phyloP scores from a whole-genome alignment of 2,329 filamentous ascomycete genomes.

The Ophiostoma australiae region DNA sequence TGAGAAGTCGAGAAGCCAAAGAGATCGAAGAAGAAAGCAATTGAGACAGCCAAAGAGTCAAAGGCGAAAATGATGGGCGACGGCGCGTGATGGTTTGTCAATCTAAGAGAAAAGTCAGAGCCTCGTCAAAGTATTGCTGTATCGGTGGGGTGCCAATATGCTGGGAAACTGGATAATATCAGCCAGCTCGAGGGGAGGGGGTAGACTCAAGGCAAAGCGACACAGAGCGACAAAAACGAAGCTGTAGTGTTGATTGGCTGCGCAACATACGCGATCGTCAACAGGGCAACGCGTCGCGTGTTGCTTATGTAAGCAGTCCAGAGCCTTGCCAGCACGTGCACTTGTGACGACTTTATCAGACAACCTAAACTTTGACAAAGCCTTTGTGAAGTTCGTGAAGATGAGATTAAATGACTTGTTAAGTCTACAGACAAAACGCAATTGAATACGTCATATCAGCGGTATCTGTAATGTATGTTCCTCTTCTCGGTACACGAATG shows the following conservation, averaged over 20 bases:
- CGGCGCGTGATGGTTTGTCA: slow-evolving; percentile 1
- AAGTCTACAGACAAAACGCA: too few relatives aligned
- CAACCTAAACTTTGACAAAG: too few relatives aligned
- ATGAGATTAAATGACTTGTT: too few relatives aligned
- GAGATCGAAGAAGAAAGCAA: not conserved
- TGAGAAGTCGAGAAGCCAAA: not conserved
- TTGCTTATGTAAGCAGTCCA: not conserved
- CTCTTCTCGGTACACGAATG: not conserved
- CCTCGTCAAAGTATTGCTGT: slow-evolving; percentile 2
- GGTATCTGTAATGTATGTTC: too few relatives aligned
- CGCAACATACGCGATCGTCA: slow-evolving; percentile 19
- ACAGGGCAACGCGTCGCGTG: slow-evolving; percentile 20
- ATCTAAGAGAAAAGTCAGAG: not conserved
- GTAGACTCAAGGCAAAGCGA: not conserved
- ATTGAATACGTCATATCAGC: too few relatives aligned
- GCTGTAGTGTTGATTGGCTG: slow-evolving; percentile 21
- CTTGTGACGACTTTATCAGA: not conserved
- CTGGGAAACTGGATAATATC: slow-evolving; percentile 7
- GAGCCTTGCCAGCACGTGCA: not conserved
- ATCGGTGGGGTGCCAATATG: slow-evolving; percentile 10
- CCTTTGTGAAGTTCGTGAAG: too few relatives aligned
- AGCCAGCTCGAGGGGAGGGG: not conserved
- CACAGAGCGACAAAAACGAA: not conserved
- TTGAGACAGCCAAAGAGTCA: not conserved
- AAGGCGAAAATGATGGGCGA: not conserved